Conservation (phyloP, 164 flowering plant species). For the Houttuynia cordata region DNA sequence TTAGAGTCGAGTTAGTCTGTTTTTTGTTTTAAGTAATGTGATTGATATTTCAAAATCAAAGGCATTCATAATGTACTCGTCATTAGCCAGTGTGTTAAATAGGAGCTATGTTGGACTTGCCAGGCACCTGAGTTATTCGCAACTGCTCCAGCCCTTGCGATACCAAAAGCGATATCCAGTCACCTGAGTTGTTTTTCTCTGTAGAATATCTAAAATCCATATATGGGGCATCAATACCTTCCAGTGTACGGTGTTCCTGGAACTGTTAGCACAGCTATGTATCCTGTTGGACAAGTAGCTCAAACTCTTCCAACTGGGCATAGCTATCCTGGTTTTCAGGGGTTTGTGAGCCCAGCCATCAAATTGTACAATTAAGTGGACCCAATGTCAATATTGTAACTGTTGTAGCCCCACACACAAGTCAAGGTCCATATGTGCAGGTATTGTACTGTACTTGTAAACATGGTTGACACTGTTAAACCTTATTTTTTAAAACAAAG, state of each 20-base stretch:
- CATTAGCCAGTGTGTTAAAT: no score
- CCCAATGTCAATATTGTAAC: conserved; percentile 24
- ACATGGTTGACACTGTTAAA: no score
- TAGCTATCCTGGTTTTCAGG: conserved; percentile 54
- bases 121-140: conserved; percentile 94
- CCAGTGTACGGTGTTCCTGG: conserved; percentile 84
- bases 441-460: conserved; percentile 14
- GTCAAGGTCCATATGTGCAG: conserved; percentile 70
- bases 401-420: conserved; percentile 49
- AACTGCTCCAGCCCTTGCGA: conserved; percentile 91
- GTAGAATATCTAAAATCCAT: conserved; percentile 77
- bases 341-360: conserved; percentile 78
- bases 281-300: conserved; percentile 66
- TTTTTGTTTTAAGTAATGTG: no score
- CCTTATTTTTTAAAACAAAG: no score
- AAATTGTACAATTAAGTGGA: conserved; percentile 49
- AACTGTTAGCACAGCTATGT: conserved; percentile 43
- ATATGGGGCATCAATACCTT: conserved; percentile 76
- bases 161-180: conserved; percentile 91
- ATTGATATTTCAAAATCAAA: no score
- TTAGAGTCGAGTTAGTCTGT: no score
- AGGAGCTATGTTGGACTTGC: conserved; percentile 6
- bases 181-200: conserved; percentile 1
- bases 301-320: conserved; percentile 61
- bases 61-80: no score